phyloP scores from a whole-genome alignment of 2,329 filamentous ascomycete genomes.

The Aspergillus phoenicis region DNA sequence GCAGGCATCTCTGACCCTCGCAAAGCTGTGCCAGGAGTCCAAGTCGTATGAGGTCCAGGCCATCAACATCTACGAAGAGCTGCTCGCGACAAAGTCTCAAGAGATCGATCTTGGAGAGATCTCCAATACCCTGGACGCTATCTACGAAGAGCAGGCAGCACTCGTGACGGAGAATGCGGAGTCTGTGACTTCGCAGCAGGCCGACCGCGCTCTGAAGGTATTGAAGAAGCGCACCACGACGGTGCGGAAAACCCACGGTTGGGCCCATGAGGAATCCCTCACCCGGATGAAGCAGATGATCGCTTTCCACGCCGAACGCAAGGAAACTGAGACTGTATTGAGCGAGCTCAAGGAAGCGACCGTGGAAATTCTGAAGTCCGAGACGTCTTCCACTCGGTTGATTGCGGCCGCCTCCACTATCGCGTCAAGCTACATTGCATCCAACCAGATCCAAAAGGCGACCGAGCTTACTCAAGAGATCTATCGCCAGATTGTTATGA shows the following conservation, averaged over 20 bases:
- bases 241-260: constrained; percentile 38
- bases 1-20: constrained; percentile 39
- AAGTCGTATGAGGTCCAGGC: constrained; percentile 40
- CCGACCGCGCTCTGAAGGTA: constrained; percentile 35
- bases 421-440: constrained; percentile 40
- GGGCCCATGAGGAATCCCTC: constrained; percentile 45
- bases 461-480: constrained; percentile 40
- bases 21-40: constrained; percentile 43
- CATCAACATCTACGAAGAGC: constrained; percentile 41
- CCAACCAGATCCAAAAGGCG: constrained; percentile 37
- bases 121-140: constrained; percentile 36
- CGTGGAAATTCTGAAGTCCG: constrained; percentile 37
- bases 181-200: constrained; percentile 31
- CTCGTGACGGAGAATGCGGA: constrained; percentile 26
- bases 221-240: constrained; percentile 34
- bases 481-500: constrained; percentile 43
- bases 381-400: constrained; percentile 34
- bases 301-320: constrained; percentile 37
- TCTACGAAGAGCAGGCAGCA: constrained; percentile 42
- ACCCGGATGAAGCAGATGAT: constrained; percentile 41
- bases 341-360: constrained; percentile 39
- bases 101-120: constrained; percentile 41
- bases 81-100: constrained; percentile 35
- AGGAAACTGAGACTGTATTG: constrained; percentile 34
- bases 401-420: constrained; percentile 40